These are phyloP conservation scores for Corymbia calophylla DNA, from an alignment of 441 rosid species.

Conservation along the genomic window DNA sequence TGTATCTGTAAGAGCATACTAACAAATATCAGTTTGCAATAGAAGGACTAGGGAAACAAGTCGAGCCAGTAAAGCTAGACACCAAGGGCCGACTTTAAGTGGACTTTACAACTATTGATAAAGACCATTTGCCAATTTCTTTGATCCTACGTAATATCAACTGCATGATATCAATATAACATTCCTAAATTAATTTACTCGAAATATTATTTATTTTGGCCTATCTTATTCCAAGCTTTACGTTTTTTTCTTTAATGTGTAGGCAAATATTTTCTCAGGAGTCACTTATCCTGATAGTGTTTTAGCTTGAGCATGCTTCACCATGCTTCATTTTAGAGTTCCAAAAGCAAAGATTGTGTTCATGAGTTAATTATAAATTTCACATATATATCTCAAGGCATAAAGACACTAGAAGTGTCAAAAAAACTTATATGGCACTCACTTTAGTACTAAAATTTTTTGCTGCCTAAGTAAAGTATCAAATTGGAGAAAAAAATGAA, in stretches of 20 bases:
- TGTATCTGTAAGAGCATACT: not conserved
- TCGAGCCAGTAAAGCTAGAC: not conserved
- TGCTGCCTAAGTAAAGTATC: too few relatives aligned
- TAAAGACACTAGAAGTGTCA: too few relatives aligned
- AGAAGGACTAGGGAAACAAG: not conserved
- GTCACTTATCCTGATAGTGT: fast-evolving
- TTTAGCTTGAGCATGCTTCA: too few relatives aligned
- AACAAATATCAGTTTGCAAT: not conserved
- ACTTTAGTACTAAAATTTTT: too few relatives aligned
- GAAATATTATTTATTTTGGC: not conserved
- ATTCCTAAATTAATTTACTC: not conserved
- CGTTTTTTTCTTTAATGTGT: fast-evolving
- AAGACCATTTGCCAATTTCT: not conserved
- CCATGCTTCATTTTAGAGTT: not conserved
- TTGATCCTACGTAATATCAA: not conserved
- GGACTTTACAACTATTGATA: not conserved
- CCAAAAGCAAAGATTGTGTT: too few relatives aligned
- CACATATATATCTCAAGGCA: not conserved
- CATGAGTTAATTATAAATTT: not conserved
- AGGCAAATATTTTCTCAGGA: fast-evolving
- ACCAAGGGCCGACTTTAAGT: not conserved
- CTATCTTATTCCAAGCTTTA: fast-evolving
- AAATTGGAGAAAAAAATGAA: too few relatives aligned
- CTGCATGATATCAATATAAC: not conserved
- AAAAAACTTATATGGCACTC: fast-evolving